Evolutionary conservation across 208 protist genomes (phyloP).

Genomic region (Leishmania major): DNA sequence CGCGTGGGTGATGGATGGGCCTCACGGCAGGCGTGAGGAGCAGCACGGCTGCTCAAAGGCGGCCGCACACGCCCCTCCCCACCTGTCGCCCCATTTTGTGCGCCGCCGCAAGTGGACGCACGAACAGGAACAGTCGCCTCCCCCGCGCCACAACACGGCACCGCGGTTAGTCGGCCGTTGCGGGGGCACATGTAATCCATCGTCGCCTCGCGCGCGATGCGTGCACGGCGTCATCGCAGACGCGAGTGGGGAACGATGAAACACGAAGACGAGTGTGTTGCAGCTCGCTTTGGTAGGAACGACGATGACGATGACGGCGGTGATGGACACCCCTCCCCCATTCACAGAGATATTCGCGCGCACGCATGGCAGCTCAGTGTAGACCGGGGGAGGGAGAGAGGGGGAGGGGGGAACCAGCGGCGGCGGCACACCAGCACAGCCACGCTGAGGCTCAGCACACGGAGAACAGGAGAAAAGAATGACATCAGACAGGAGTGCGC

Average conservation of each 20-base stretch:
- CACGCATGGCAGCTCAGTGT: neutral
- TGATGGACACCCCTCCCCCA: neutral
- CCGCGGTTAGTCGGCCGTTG: too few relatives aligned
- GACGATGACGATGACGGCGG: neutral
- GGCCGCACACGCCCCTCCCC: neutral
- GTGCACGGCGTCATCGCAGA: too few relatives aligned
- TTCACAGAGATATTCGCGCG: constrained; percentile 5
- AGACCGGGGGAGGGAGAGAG: neutral
- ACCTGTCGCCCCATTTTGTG: too few relatives aligned
- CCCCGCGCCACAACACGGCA: too few relatives aligned
- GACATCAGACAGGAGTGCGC: neutral
- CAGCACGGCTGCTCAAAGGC: neutral
- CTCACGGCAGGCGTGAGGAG: neutral
- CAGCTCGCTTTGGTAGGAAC: neutral
- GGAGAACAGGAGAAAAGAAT: neutral
- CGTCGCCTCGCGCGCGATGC: too few relatives aligned
- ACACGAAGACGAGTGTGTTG: neutral
- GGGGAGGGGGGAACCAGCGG: neutral
- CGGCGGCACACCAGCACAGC: constrained; percentile 2
- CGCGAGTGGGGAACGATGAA: neutral
- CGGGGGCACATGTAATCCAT: too few relatives aligned
- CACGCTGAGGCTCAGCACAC: neutral
- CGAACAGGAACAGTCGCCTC: too few relatives aligned
- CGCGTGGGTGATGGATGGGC: neutral
- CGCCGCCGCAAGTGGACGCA: too few relatives aligned